Percentiles rank a stretch among this genome's conserved stretches.
phyloP scores from a whole-genome alignment of 805 yeast genomes.

The Kodamaea fukazawae region DNA sequence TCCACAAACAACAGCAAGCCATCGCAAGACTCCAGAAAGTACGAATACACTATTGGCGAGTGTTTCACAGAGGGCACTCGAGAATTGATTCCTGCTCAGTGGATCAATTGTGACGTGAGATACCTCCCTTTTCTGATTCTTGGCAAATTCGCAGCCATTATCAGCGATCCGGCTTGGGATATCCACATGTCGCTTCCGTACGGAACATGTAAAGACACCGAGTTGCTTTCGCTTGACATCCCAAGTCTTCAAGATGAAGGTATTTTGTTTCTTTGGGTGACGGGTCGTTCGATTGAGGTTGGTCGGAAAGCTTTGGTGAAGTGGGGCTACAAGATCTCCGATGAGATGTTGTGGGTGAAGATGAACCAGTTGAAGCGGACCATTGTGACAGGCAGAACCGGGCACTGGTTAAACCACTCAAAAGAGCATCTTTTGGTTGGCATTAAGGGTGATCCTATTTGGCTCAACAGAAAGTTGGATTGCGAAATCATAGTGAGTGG shows the following conservation, averaged over 20 bases:
- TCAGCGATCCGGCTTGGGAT: slow-evolving; percentile 97
- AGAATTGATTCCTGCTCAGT: slow-evolving; percentile 58
- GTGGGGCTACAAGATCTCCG: slow-evolving; percentile 81
- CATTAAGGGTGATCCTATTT: slow-evolving; percentile 70
- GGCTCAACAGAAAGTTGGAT: slow-evolving; percentile 68
- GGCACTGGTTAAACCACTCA: slow-evolving; percentile 95
- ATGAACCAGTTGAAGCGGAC: slow-evolving; percentile 85
- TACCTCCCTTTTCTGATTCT: slow-evolving; percentile 64
- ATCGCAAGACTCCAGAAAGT: slow-evolving; percentile 11
- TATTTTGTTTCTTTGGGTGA: slow-evolving; percentile 83
- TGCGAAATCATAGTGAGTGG: slow-evolving; percentile 75
- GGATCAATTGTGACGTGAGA: slow-evolving; percentile 84
- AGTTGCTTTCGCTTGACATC: slow-evolving; percentile 64
- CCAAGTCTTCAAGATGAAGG: slow-evolving; percentile 79
- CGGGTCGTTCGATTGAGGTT: slow-evolving; percentile 87
- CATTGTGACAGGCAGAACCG: slow-evolving; percentile 92
- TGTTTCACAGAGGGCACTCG: slow-evolving; percentile 37
- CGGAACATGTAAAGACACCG: slow-evolving; percentile 76
- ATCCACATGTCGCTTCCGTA: slow-evolving; percentile 85
- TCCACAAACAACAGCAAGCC: not conserved
- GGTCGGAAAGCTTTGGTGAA: slow-evolving; percentile 72
- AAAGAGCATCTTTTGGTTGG: slow-evolving; percentile 90
- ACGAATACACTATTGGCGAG: slow-evolving; percentile 51
- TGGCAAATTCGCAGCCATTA: slow-evolving; percentile 78
- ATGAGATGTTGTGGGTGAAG: slow-evolving; percentile 89